These are phyloP conservation scores for Dacryopinax spathularia DNA, from an alignment of 768 basidiomycete species.

Conservation along the genomic window DNA sequence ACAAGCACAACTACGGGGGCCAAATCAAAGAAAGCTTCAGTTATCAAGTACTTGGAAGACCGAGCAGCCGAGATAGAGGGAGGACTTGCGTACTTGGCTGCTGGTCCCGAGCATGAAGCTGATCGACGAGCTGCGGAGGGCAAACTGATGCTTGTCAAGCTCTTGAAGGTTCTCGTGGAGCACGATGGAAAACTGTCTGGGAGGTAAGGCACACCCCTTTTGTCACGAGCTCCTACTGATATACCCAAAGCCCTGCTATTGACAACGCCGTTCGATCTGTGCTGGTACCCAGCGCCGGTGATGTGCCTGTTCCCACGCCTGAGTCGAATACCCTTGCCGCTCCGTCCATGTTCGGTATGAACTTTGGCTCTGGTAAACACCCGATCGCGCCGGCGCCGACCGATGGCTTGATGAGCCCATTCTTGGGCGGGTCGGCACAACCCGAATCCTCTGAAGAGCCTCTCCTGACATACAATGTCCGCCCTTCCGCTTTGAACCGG, in stretches of 20 bases:
- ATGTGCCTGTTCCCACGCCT: conserved; percentile 1
- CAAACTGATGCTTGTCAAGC: conserved; percentile 54
- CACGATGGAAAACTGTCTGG: conserved; percentile 79
- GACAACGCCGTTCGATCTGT: conserved; percentile 64
- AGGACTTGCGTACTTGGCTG: conserved; percentile 54
- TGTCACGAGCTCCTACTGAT: not conserved
- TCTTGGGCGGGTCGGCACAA: not conserved
- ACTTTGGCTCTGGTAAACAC: not conserved
- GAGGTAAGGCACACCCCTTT: conserved; percentile 41
- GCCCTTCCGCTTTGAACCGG: conserved; percentile 51
- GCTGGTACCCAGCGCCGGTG: conserved; percentile 45
- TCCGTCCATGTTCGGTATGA: not conserved
- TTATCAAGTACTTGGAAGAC: conserved; percentile 61
- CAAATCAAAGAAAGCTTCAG: conserved; percentile 73
- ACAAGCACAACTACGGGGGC: conserved; percentile 30
- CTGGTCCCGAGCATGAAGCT: conserved; percentile 26
- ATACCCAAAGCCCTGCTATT: conserved; percentile 38
- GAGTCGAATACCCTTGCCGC: not conserved
- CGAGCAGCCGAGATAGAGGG: conserved; percentile 62
- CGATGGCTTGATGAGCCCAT: not conserved
- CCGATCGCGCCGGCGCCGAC: not conserved
- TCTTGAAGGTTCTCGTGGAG: conserved; percentile 70
- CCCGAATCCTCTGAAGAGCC: conserved; percentile 28
- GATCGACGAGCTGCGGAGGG: conserved; percentile 56
- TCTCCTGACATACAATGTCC: conserved; percentile 44